These are phyloP conservation scores for Euphorbia celastroides DNA, from an alignment of 441 rosid genomes.

Conservation along the genomic window DNA sequence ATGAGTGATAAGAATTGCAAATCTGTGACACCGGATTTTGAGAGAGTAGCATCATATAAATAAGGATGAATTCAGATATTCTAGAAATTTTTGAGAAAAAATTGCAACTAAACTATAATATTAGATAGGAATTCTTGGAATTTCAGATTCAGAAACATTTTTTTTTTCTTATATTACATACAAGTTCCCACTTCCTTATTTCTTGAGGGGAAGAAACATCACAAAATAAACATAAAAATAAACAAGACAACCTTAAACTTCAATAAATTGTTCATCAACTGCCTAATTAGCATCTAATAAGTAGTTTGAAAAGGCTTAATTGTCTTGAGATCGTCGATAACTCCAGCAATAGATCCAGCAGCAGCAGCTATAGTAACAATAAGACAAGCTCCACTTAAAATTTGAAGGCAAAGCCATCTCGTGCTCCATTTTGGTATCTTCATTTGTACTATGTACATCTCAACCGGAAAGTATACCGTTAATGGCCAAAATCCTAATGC, in stretches of 20 bases:
- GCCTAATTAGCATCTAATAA: conserved; percentile 22
- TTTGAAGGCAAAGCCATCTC: conserved; percentile 65
- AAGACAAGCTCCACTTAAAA: conserved; percentile 57
- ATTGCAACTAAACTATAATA: not conserved
- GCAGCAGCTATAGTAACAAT: conserved; percentile 61
- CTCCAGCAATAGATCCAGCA: conserved; percentile 73
- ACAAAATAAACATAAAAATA: conserved; percentile 13
- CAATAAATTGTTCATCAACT: conserved; percentile 3
- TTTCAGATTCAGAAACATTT: not conserved
- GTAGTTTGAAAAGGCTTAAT: conserved; percentile 55
- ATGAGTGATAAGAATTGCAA: too few relatives aligned
- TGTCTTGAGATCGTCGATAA: conserved; percentile 50
- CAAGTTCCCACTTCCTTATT: conserved; percentile 11
- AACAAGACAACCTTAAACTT: conserved; percentile 13
- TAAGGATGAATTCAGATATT: too few relatives aligned
- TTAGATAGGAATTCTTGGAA: too few relatives aligned
- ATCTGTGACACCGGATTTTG: too few relatives aligned
- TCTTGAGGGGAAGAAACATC: not conserved
- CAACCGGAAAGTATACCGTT: conserved; percentile 79
- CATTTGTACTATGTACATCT: conserved; percentile 72
- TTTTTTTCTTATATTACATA: conserved; percentile 8
- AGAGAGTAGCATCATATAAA: too few relatives aligned
- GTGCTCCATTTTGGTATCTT: conserved; percentile 63
- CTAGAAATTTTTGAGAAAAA: too few relatives aligned
- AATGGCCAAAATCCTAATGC: conserved; percentile 88